Base-by-base conservation (phyloP, 2,329 filamentous ascomycete species). In the Nemania diffusa region DNA sequence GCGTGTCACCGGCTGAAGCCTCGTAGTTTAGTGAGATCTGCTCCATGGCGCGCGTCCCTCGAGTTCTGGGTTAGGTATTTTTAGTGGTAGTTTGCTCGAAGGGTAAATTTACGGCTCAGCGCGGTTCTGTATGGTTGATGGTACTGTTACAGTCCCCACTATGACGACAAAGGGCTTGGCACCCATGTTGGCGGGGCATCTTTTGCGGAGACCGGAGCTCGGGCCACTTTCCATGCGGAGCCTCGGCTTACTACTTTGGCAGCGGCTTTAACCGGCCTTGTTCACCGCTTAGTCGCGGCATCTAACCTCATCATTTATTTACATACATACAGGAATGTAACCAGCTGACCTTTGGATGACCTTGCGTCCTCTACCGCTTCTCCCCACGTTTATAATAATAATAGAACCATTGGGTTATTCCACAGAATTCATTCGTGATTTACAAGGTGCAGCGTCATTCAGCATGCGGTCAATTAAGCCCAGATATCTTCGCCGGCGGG, bases 11-110 rank as follows among this genome's bases (percentile, higher is more conserved):
- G 58, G 90, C 88, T 6, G 92, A 94, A 65, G 91, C 87, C 79
- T 93, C 90, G 78, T 92, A 91, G 76, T 89, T 92, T 69, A 94
- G 85, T 2, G 91, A 90, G 70, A 91, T 89, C 77, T 91, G 87
- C 69, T 90, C 84, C 85, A 87, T 87, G 40, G 52, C n/a, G n/a
- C 27, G 15, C 17, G 40, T 57, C 13, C 15, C 4, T 34, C 9
- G 15, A 40, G 17, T 44, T 15, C 2, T 44, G 40, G 40, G 40
- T 44, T 44, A 15, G 24, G 46, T 5, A 8, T 11, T 24, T 11
- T 26, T 24, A 9, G 9, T 24, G 8, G 32, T 24, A 64, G 65
- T n/a, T 70, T 24, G 44, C 71, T 71, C 56, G 70, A 69, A 46
- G 70, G 68, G 66, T 53, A 24, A 50, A 26, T 48, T 24, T 24